phyloP scores from a whole-genome alignment of 257 asterid species.

The Solanum ossicruentum region DNA sequence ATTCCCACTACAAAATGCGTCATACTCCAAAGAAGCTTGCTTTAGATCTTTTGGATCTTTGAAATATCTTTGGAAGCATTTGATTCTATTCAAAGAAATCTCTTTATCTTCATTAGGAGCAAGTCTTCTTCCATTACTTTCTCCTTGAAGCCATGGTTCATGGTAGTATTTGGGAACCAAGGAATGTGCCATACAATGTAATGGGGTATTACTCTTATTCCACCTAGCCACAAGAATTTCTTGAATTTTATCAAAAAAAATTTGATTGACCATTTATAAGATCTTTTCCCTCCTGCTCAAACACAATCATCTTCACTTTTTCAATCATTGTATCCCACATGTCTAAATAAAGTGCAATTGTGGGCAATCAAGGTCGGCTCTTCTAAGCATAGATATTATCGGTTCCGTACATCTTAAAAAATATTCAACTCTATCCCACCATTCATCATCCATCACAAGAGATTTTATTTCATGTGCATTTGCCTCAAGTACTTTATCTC shows the following conservation, averaged over 20 bases:
- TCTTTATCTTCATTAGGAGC: neutral
- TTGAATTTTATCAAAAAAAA: neutral
- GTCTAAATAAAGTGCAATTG: neutral
- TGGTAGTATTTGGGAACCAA: neutral
- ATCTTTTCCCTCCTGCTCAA: neutral
- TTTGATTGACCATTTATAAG: neutral
- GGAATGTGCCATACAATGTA: neutral
- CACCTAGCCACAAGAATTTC: neutral
- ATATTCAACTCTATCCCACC: neutral
- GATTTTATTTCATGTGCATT: neutral
- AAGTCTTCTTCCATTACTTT: neutral
- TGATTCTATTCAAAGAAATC: neutral
- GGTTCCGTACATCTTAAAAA: neutral
- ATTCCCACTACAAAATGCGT: neutral
- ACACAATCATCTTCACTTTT: neutral
- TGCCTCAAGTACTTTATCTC: neutral
- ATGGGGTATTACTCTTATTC: neutral
- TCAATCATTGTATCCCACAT: neutral
- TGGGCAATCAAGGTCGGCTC: neutral
- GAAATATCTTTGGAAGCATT: neutral
- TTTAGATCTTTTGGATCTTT: neutral
- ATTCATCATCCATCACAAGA: neutral
- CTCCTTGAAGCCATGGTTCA: neutral
- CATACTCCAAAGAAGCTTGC: neutral
- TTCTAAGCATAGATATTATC: neutral